A percentile compares a stretch with the other conserved stretches of the same genome.
Evolutionary conservation across 768 basidiomycete genomes (phyloP).

Genomic region (Sporobolomyces pararoseus): DNA sequence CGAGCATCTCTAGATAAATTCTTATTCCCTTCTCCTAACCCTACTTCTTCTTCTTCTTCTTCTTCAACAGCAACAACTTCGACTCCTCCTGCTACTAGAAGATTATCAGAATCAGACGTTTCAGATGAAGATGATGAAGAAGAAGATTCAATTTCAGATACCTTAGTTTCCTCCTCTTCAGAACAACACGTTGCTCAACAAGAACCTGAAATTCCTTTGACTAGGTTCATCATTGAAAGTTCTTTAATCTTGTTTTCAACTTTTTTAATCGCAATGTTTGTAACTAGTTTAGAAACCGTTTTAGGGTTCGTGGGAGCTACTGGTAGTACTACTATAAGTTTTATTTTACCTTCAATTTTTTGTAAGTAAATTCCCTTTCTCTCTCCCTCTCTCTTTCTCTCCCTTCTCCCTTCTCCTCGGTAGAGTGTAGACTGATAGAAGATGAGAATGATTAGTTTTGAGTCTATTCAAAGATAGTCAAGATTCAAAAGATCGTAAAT

Average conservation of each 20-base stretch:
- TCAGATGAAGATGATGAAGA: constrained; percentile 49
- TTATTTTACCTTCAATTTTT: constrained; percentile 57
- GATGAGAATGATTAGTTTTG: too few relatives aligned
- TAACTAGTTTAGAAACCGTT: constrained; percentile 78
- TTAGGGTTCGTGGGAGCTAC: constrained; percentile 95
- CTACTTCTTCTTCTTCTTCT: neutral
- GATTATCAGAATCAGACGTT: constrained; percentile 57
- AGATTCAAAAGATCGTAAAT: constrained; percentile 13
- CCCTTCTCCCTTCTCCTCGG: too few relatives aligned
- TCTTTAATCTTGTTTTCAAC: constrained; percentile 48
- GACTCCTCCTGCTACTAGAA: constrained; percentile 12
- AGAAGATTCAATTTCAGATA: too few relatives aligned
- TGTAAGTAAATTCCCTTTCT: constrained; percentile 4
- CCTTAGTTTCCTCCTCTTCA: neutral
- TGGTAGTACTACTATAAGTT: constrained; percentile 93
- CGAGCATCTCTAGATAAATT: constrained; percentile 87
- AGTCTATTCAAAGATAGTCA: constrained; percentile 31
- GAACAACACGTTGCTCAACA: constrained; percentile 46
- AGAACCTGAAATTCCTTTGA: constrained; percentile 59
- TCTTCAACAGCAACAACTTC: constrained; percentile 43
- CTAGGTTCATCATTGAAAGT: constrained; percentile 70
- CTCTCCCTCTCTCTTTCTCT: too few relatives aligned
- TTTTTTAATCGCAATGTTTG: constrained; percentile 55
- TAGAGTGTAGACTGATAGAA: too few relatives aligned
- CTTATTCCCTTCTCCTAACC: constrained; percentile 51